Evolutionary conservation across 495 filamentous ascomycete species (phyloP), one percentile per base, ranked within the genome.

Genomic region (Aspergillus panamensis): DNA sequence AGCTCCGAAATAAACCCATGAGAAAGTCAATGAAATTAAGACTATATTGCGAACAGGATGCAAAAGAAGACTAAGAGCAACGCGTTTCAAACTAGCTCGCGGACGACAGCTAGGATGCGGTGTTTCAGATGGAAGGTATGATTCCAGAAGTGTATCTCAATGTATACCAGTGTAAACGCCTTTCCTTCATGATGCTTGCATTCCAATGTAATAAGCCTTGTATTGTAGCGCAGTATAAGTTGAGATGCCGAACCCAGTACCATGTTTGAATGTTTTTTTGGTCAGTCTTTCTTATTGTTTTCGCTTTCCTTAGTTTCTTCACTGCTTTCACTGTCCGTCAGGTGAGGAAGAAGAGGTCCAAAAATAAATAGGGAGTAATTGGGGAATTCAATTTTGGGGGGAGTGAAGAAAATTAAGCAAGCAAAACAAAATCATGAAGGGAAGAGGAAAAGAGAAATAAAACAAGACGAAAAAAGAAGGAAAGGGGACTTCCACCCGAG

Each of bases 131-230:
- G 43, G 33, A 33, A 57, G 32, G 21, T 45, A 61, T 52, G 50
- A 50, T 57, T n/a, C 55, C 53, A 64, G 43, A 56, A 58, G 55
- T 45, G 47, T 49, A 56, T 63, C 50, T 59, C 51, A 56, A 42
- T 57, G 49, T 55, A 55, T 58, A 62, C 55, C 51, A 45, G 48
- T 53, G 57, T 55, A 40, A 62, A 62, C 60, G 53, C 60, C 60
- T 16, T 20, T 53, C 60, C 37, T 43, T 42, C 25, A 58, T 45
- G 51, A 55, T 54, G 48, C 30, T 19, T 52, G 40, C 42, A 47
- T n/a, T 37, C 48, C 53, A 21, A 25, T 56, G 25, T 25, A 25
- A 25, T 25, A 59, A 57, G 47, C 48, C 32, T 25, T 53, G 55
- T 55, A 63, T 52, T 40, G 59, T 53, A 33, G 17, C 51, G 30